Evolutionary conservation across 2,329 filamentous ascomycete genomes (phyloP).

Genomic region (Scytalidium sp.): DNA sequence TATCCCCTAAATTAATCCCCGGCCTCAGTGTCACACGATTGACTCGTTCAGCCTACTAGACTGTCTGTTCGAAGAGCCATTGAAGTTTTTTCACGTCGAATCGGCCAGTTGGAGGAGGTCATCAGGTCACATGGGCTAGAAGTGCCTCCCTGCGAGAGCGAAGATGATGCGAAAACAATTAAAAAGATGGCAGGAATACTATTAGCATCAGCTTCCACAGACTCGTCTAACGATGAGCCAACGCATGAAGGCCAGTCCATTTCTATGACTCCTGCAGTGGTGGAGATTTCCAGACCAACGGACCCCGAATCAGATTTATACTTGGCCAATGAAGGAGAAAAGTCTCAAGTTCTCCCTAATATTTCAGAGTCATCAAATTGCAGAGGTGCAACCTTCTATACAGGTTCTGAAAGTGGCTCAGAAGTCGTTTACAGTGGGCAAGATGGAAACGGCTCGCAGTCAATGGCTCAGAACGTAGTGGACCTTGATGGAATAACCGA

Average conservation of each 20-base stretch:
- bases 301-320: not conserved
- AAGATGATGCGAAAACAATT: not conserved
- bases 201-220: not conserved
- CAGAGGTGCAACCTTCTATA: too few relatives aligned
- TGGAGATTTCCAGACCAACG: not conserved
- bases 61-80: conserved; percentile 23
- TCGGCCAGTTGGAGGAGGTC: conserved; percentile 20
- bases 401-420: not conserved
- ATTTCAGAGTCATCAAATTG: too few relatives aligned
- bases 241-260: not conserved
- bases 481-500: not conserved
- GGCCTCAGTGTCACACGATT: not conserved
- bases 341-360: not conserved
- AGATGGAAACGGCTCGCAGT: not conserved
- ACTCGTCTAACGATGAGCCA: not conserved
- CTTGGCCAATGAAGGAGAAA: not conserved
- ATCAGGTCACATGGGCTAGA: conserved; percentile 7
- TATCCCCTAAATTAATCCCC: not conserved
- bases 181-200: not conserved
- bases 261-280: not conserved
- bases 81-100: conserved; percentile 19
- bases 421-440: not conserved
- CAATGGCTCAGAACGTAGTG: not conserved
- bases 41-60: conserved; percentile 6
- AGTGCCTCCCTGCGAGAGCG: not conserved